phyloP scores from a whole-genome alignment of 176 grass and related monocot genomes.

The Metroxylon sagu region DNA sequence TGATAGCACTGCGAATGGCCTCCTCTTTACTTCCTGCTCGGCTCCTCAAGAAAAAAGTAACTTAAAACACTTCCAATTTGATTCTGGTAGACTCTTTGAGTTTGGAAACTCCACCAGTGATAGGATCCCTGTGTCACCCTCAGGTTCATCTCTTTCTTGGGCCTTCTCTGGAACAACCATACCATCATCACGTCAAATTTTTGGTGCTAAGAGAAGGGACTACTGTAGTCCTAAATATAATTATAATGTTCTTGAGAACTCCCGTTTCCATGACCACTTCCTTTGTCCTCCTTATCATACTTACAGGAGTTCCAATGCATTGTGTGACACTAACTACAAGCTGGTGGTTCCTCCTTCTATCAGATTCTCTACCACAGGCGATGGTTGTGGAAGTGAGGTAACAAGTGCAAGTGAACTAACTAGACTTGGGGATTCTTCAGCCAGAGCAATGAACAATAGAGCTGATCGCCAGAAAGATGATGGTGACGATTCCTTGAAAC shows the following conservation, averaged over 20 bases:
- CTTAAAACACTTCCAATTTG: too few species aligned
- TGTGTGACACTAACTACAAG: too few species aligned
- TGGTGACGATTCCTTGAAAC: background rate
- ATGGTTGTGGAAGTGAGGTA: background rate
- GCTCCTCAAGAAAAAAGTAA: too few species aligned
- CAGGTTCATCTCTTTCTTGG: conserved; percentile 8
- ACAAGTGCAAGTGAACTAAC: background rate
- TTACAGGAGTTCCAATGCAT: background rate
- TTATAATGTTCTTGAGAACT: conserved; percentile 4
- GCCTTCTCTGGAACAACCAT: conserved; percentile 26
- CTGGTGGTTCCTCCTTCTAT: background rate
- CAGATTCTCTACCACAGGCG: background rate
- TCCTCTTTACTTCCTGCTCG: conserved; percentile 17
- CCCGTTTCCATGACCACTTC: background rate
- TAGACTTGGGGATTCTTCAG: background rate
- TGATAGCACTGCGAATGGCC: conserved; percentile 3
- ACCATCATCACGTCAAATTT: conserved; percentile 4
- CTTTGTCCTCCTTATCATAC: background rate
- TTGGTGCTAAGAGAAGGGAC: conserved; percentile 6
- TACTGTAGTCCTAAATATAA: conserved; percentile 20
- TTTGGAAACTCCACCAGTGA: conserved; percentile 17
- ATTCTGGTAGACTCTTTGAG: conserved; percentile 3
- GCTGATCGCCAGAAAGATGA: background rate
- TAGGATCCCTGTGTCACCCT: background rate
- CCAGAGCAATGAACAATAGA: background rate